These are phyloP conservation scores for Pseudonectria buxi DNA, from an alignment of 2,329 filamentous ascomycete species.

Conservation along the genomic window DNA sequence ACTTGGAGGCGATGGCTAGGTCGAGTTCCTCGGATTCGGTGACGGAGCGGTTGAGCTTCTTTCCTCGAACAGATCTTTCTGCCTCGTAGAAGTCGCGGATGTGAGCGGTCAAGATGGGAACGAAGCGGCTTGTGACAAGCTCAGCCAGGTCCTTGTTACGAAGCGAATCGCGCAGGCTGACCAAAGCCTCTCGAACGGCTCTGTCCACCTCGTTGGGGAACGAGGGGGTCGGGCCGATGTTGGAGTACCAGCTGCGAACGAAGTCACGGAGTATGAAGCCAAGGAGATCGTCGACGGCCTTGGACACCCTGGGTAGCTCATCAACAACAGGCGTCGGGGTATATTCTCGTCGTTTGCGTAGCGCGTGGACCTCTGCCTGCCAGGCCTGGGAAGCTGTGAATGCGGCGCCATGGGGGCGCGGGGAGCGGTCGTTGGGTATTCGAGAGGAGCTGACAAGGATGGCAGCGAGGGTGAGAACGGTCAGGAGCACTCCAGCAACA, in stretches of 20 bases:
- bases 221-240: constrained; percentile 71
- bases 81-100: constrained; percentile 87
- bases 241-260: constrained; percentile 78
- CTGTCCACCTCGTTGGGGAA: constrained; percentile 86
- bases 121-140: constrained; percentile 69
- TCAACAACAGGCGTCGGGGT: constrained; percentile 64
- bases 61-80: constrained; percentile 78
- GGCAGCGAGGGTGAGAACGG: constrained; percentile 48
- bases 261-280: constrained; percentile 75
- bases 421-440: constrained; percentile 34
- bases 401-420: constrained; percentile 39
- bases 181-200: constrained; percentile 65
- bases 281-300: constrained; percentile 72
- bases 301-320: constrained; percentile 69
- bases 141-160: constrained; percentile 76
- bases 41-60: constrained; percentile 78
- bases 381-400: constrained; percentile 61
- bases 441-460: constrained; percentile 50
- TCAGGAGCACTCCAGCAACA: constrained; percentile 56
- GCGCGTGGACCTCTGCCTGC: constrained; percentile 60
- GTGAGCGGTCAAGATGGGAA: constrained; percentile 83
- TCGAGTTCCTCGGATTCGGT: constrained; percentile 97
- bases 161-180: constrained; percentile 64
- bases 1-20: constrained; percentile 91
- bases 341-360: constrained; percentile 62